phyloP scores from a whole-genome alignment of 176 grass and related monocot species.

The Leersia perrieri region DNA sequence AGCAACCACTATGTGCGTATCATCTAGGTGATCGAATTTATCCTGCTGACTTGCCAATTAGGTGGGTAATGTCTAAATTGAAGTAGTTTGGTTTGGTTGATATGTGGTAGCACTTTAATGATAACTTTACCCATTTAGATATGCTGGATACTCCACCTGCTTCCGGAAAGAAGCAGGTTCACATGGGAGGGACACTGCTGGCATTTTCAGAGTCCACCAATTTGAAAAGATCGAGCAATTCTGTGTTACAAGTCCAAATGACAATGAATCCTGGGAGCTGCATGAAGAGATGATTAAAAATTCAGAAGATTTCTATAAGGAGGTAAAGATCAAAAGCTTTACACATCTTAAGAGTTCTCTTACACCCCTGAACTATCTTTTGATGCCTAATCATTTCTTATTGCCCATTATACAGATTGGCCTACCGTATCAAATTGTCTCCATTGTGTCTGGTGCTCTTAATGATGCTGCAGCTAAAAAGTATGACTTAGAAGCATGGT shows the following conservation, averaged over 20 bases:
- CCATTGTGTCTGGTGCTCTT: slow-evolving; percentile 86
- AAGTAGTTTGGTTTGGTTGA: not conserved
- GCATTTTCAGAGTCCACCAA: slow-evolving; percentile 94
- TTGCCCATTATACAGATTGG: slow-evolving; percentile 56
- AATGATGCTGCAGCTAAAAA: slow-evolving; percentile 98
- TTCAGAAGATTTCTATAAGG: slow-evolving; percentile 83
- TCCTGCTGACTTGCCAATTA: slow-evolving; percentile 74
- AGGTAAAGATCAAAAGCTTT: slow-evolving; percentile 29
- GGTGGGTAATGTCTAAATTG: slow-evolving; percentile 36
- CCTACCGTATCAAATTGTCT: slow-evolving; percentile 82
- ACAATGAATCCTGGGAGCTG: slow-evolving; percentile 75
- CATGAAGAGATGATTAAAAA: slow-evolving; percentile 89
- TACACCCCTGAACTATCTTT: not conserved
- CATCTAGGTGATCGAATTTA: slow-evolving; percentile 88
- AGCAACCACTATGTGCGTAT: slow-evolving; percentile 89
- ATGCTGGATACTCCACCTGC: slow-evolving; percentile 93
- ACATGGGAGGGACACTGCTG: slow-evolving; percentile 82
- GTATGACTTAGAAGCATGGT: slow-evolving; percentile 96
- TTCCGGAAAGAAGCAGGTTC: slow-evolving; percentile 96
- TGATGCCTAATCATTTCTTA: not conserved
- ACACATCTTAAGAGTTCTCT: not conserved
- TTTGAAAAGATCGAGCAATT: slow-evolving; percentile 98
- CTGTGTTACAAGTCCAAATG: slow-evolving; percentile 75
- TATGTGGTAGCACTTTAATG: not conserved
- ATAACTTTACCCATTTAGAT: slow-evolving; percentile 42